Evolutionary conservation across 768 basidiomycete species (phyloP).

Genomic region (Leccinellum luteum): DNA sequence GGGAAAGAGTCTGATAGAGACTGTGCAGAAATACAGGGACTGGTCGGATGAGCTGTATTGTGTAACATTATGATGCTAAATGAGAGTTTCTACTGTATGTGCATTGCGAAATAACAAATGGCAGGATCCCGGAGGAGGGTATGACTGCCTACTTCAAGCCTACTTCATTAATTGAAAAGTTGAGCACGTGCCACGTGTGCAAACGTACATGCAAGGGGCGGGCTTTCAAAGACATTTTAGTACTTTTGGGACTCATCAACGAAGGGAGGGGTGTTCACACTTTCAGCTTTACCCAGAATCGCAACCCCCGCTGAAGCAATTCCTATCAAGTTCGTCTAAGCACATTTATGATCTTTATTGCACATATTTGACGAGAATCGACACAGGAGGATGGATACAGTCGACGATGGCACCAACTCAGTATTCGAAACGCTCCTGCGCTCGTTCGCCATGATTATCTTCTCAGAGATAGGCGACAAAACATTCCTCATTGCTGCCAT

Average conservation of each 20-base stretch:
- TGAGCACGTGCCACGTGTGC: background rate
- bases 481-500: slow-evolving; percentile 89
- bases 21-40: slow-evolving; percentile 17
- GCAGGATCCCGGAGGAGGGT: too few species aligned
- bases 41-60: slow-evolving; percentile 26
- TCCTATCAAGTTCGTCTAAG: slow-evolving; percentile 1
- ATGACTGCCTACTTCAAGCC: too few species aligned
- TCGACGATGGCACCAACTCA: slow-evolving; percentile 11
- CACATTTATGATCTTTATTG: background rate
- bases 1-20: slow-evolving; percentile 11
- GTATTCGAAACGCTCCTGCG: slow-evolving; percentile 57
- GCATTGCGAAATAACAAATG: background rate
- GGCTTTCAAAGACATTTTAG: background rate
- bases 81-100: background rate
- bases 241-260: background rate
- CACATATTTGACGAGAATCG: background rate
- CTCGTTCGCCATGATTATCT: slow-evolving; percentile 87
- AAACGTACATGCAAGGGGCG: background rate
- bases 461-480: slow-evolving; percentile 95
- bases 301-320: background rate
- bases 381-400: slow-evolving; percentile 18
- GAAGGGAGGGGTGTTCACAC: background rate
- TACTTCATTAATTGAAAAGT: too few species aligned
- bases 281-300: background rate
- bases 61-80: background rate